These are phyloP conservation scores for Mentha longifolia DNA, from an alignment of 257 asterid species.

Conservation along the genomic window DNA sequence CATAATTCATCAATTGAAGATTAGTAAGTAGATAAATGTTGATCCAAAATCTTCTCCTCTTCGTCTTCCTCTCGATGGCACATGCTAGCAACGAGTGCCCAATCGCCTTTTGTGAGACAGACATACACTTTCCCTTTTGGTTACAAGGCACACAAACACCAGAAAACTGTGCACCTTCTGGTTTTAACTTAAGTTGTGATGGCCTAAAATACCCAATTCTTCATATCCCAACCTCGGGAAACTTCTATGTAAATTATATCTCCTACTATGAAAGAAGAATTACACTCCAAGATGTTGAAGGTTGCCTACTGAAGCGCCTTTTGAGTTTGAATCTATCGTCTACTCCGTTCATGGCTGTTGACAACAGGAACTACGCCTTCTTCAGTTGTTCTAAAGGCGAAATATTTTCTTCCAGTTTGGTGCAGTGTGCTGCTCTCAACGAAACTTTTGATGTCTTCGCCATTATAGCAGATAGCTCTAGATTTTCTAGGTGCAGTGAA, in stretches of 20 bases:
- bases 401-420: conserved; percentile 20
- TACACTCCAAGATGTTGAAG: conserved; percentile 47
- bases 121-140: too few relatives aligned
- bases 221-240: conserved; percentile 50
- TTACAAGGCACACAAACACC: conserved; percentile 33
- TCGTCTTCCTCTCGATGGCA: conserved; percentile 18
- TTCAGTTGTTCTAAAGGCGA: conserved; percentile 47
- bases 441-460: conserved; percentile 33
- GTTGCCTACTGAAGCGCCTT: conserved; percentile 55
- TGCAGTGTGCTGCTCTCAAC: conserved; percentile 53
- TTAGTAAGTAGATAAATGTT: conserved; percentile 43
- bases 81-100: conserved; percentile 42
- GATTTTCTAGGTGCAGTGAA: conserved; percentile 32
- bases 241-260: conserved; percentile 45
- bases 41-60: not conserved
- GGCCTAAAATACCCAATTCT: conserved; percentile 32
- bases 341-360: conserved; percentile 45
- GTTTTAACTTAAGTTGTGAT: conserved; percentile 46
- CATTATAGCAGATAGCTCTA: not conserved
- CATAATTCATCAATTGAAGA: not conserved
- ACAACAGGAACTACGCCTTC: conserved; percentile 48
- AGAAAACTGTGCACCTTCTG: conserved; percentile 46
- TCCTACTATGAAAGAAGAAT: conserved; percentile 38
- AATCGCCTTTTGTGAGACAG: too few relatives aligned
- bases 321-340: conserved; percentile 44